Conservation (phyloP, 108 stramenopile genomes). For the Skeletonema potamos region DNA sequence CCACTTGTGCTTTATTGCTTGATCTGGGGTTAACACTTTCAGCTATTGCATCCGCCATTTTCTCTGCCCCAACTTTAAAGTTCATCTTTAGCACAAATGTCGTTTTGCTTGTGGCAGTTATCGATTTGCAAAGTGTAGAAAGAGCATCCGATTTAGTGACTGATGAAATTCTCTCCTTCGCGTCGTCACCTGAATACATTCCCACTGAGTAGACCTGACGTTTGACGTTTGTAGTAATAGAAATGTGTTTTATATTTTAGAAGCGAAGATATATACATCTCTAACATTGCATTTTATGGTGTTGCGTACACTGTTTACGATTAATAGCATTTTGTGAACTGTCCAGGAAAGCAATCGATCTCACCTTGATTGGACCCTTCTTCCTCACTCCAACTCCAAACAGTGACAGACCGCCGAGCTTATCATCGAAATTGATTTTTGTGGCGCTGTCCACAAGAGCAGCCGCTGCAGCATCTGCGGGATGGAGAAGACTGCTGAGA, state of each 20-base stretch:
- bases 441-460: slow-evolving; percentile 69
- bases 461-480: neutral
- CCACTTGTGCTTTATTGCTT: slow-evolving; percentile 50
- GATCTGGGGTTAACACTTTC: slow-evolving; percentile 74
- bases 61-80: slow-evolving; percentile 86
- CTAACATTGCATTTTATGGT: neutral
- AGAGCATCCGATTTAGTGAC: slow-evolving; percentile 50
- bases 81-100: slow-evolving; percentile 76
- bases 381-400: slow-evolving; percentile 82
- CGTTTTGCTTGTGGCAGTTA: slow-evolving; percentile 47
- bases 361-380: slow-evolving; percentile 77
- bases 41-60: slow-evolving; percentile 84
- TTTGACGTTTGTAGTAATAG: neutral
- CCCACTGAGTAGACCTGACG: slow-evolving; percentile 69
- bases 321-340: no score
- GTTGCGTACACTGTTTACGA: no score
- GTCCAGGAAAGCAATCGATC: neutral
- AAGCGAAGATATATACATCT: neutral
- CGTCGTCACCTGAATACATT: slow-evolving; percentile 64
- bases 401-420: slow-evolving; percentile 44
- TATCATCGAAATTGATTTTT: slow-evolving; percentile 58
- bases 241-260: neutral
- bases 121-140: slow-evolving; percentile 49
- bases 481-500: neutral
- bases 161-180: slow-evolving; percentile 47